Percentiles rank a stretch among this genome's conserved stretches.
Evolutionary conservation across 2,329 filamentous ascomycete genomes (phyloP).

Genomic region (Ceratocystis diversiconidia): DNA sequence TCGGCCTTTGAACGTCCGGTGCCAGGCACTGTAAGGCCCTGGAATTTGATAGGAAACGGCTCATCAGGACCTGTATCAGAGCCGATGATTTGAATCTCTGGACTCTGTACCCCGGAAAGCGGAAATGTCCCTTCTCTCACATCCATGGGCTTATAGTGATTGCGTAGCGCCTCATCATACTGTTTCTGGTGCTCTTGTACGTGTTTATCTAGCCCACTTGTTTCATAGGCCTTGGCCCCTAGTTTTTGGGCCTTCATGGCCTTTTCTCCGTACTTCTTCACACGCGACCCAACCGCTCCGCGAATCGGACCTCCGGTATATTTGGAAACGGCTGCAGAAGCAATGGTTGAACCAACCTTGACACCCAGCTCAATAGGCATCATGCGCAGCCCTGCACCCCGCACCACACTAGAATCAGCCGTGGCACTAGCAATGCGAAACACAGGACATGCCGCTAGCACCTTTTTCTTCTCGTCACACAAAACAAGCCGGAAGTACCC

Average conservation of each 20-base stretch:
- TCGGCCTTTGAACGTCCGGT: conserved; percentile 29
- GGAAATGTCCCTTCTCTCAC: background rate
- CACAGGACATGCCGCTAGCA: conserved; percentile 50
- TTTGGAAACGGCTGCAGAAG: conserved; percentile 19
- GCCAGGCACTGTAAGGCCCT: conserved; percentile 34
- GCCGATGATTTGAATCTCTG: conserved; percentile 28
- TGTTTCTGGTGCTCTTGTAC: conserved; percentile 23
- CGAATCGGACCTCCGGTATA: conserved; percentile 27
- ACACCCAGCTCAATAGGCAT: conserved; percentile 52
- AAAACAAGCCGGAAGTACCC: conserved; percentile 57
- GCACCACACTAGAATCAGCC: conserved; percentile 43
- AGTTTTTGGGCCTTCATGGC: conserved; percentile 23
- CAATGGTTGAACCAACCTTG: conserved; percentile 39
- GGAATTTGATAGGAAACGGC: conserved; percentile 41
- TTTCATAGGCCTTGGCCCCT: conserved; percentile 25
- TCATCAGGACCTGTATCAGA: conserved; percentile 36
- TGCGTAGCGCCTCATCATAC: conserved; percentile 20
- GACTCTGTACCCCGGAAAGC: background rate
- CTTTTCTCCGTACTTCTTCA: conserved; percentile 22
- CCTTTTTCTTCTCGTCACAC: conserved; percentile 39
- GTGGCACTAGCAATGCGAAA: conserved; percentile 57
- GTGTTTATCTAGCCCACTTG: conserved; percentile 21
- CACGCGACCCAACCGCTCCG: conserved; percentile 27
- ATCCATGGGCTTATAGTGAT: conserved; percentile 5
- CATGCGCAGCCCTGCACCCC: conserved; percentile 49